Percentiles rank a stretch among this genome's conserved stretches.
Evolutionary conservation across 2,329 filamentous ascomycete genomes (phyloP).

Genomic region (Aspergillus amoenus): DNA sequence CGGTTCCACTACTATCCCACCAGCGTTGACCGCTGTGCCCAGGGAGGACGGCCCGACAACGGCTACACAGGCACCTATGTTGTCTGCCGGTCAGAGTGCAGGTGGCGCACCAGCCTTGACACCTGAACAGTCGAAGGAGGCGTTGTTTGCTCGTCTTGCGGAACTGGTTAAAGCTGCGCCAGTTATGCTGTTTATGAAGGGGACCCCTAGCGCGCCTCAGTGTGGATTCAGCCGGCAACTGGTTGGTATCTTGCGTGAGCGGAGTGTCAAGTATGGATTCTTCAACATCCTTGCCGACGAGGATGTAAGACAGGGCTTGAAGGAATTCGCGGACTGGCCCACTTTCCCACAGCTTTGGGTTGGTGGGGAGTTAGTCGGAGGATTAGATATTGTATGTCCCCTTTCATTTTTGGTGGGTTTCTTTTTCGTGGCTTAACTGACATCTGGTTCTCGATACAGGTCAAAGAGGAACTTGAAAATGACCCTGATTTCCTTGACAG

Average conservation of each 20-base stretch:
- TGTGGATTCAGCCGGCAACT: conserved; percentile 92
- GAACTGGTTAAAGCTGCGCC: conserved; percentile 92
- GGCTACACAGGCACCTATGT: conserved; percentile 31
- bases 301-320: conserved; percentile 91
- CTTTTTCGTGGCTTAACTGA: neutral
- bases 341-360: conserved; percentile 96
- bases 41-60: conserved; percentile 33
- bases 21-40: conserved; percentile 40
- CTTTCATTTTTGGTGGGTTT: neutral
- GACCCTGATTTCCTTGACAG: conserved; percentile 78
- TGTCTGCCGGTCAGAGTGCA: conserved; percentile 7
- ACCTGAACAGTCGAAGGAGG: conserved; percentile 70
- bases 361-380: conserved; percentile 84
- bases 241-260: conserved; percentile 81
- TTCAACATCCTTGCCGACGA: conserved; percentile 99
- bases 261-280: conserved; percentile 93
- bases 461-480: conserved; percentile 88
- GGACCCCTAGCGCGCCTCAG: conserved; percentile 81
- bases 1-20: conserved; percentile 38
- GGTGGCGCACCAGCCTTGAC: conserved; percentile 24
- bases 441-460: conserved; percentile 50
- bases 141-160: conserved; percentile 74
- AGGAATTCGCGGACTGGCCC: conserved; percentile 98
- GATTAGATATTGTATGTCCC: conserved; percentile 84
- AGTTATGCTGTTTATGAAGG: conserved; percentile 99